Evolutionary conservation across 306 rosid genomes (phyloP), one percentile per base, ranked within the genome.

Genomic region (Crotalaria pallida): DNA sequence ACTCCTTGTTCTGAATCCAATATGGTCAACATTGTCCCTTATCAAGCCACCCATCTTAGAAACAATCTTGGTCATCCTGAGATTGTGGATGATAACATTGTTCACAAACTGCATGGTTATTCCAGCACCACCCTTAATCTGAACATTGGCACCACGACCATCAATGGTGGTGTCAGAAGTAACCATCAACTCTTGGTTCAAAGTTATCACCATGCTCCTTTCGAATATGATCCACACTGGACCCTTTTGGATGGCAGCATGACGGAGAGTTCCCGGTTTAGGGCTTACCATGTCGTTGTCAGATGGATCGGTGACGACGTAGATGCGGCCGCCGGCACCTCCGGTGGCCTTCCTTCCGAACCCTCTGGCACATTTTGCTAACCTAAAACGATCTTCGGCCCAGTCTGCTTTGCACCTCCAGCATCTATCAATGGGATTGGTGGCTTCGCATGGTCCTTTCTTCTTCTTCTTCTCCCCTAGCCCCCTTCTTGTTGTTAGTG

Each of bases 381-480:
- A 34, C 18, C 16, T 68, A 40, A 65, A 77, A 1, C 96, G 88
- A 15, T 83, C 38, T 0, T 3, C 4, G 7, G 84, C 88, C 96
- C 96, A 89, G 16, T 83, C 11, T 5, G 1, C 6, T 17, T 21
- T 27, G 67, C 96, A 89, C 26, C 90, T 59, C 96, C 92, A 89
- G 81, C 96, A 89, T n/a, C 81, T 69, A 67, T 89, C 96, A 3
- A 89, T 89, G 0, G 96, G 96, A 58, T 89, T 89, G 13, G 90
- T 85, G 3, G 88, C 81, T 67, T 0, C 0, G 80, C 96, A 89
- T 0, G 75, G 71, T 0, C 88, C 91, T 0, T 0, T 58, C 33
- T 22, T 50, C 7, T 6, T 23, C 3, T 6, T 10, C 56, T 15
- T 3, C 3, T 10, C 10, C 56, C 15, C 4, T 2, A 89, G 72